phyloP scores from a whole-genome alignment of 2,329 filamentous ascomycete genomes.

The Emmonsiellopsis sp. region DNA sequence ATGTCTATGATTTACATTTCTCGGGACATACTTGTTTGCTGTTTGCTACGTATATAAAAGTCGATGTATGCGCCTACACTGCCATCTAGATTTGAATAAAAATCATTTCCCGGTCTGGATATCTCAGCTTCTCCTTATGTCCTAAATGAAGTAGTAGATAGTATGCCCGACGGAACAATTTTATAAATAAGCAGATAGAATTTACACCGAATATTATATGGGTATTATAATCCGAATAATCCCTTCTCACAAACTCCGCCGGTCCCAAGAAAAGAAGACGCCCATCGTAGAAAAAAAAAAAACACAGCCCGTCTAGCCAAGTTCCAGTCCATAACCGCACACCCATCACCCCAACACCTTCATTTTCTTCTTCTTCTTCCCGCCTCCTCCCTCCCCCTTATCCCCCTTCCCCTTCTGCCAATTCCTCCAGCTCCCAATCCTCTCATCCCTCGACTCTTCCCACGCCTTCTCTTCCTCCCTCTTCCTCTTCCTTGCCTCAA shows the following conservation, averaged over 20 bases:
- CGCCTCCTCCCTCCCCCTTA: conserved; percentile 44
- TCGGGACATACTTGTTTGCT: too few species aligned
- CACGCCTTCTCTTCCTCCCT: conserved; percentile 89
- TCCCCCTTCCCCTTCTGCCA: conserved; percentile 64
- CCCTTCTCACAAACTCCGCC: background rate
- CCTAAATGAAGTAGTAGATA: too few species aligned
- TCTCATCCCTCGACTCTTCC: conserved; percentile 83
- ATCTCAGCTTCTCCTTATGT: too few species aligned
- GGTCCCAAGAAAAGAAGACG: background rate
- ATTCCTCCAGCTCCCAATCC: conserved; percentile 88
- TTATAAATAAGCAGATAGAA: background rate
- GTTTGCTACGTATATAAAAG: too few species aligned
- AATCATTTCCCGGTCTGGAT: too few species aligned
- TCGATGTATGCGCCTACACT: too few species aligned
- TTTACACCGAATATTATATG: background rate
- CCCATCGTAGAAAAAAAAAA: background rate
- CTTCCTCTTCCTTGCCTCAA: conserved; percentile 72
- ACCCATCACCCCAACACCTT: conserved; percentile 36
- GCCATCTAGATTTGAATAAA: too few species aligned
- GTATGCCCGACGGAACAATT: background rate
- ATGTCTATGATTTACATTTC: too few species aligned
- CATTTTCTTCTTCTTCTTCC: conserved; percentile 51
- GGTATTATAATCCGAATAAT: background rate
- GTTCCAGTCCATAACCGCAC: background rate
- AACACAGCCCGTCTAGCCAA: too few species aligned